These are phyloP conservation scores for Besnoitia besnoiti DNA, from an alignment of 169 alveolate species.

Conservation along the genomic window DNA sequence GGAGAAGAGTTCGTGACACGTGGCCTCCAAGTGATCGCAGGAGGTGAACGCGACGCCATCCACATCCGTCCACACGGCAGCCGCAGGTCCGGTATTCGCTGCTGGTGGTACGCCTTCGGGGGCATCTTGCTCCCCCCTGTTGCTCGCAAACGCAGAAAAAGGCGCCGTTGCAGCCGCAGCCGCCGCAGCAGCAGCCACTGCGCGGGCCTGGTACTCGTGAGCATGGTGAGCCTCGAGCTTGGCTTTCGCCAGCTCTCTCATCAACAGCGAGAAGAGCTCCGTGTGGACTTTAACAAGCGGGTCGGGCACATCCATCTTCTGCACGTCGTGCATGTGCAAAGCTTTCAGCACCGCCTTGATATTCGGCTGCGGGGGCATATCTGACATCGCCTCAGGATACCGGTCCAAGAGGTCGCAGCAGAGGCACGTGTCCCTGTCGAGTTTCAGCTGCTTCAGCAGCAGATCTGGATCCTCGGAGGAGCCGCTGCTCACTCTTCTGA, in stretches of 20 bases:
- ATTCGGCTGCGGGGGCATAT: conserved; percentile 65
- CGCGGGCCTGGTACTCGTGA: conserved; percentile 16
- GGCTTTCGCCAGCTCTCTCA: conserved; percentile 71
- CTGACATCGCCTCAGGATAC: conserved; percentile 61
- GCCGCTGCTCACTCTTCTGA: not conserved
- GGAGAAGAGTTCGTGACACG: conserved; percentile 63
- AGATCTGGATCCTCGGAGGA: conserved; percentile 36
- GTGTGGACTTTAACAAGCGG: conserved; percentile 82
- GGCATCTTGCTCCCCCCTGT: conserved; percentile 32
- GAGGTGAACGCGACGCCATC: conserved; percentile 50
- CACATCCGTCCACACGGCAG: conserved; percentile 12
- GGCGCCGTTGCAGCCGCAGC: not conserved
- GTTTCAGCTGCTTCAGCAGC: not conserved
- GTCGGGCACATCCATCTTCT: conserved; percentile 80
- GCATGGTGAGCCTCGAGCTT: conserved; percentile 36
- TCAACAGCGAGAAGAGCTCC: conserved; percentile 77
- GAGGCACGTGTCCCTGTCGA: conserved; percentile 41
- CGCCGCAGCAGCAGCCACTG: conserved; percentile 21
- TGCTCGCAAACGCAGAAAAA: not conserved
- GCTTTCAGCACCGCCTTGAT: conserved; percentile 53
- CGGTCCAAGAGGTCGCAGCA: conserved; percentile 65
- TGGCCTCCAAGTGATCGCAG: conserved; percentile 63
- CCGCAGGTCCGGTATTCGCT: not conserved
- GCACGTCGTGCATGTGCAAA: conserved; percentile 81
- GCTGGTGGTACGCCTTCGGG: not conserved